These are phyloP conservation scores for Ploettnerulaceae sp. DNA, from an alignment of 2,329 filamentous ascomycete species.

Conservation along the genomic window DNA sequence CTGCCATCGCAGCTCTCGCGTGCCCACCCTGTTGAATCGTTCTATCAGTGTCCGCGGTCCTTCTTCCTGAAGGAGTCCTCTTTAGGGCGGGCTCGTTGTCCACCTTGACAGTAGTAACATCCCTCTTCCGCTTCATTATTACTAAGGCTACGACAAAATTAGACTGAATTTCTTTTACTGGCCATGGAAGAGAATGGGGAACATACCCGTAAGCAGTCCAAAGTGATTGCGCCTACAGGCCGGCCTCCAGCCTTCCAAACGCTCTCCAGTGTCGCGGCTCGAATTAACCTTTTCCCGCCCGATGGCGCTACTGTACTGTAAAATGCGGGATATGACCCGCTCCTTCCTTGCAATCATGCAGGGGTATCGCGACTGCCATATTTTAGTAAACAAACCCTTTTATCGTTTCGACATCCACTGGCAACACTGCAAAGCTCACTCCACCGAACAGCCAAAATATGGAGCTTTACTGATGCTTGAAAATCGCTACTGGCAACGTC, in stretches of 20 bases:
- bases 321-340: constrained; percentile 16
- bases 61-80: constrained; percentile 13
- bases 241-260: constrained; percentile 3
- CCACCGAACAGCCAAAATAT: neutral
- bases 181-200: neutral
- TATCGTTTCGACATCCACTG: neutral
- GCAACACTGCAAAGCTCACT: neutral
- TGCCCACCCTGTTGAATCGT: neutral
- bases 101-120: neutral
- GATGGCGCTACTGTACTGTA: constrained; percentile 13
- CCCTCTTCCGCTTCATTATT: constrained; percentile 23
- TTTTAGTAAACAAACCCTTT: constrained; percentile 25
- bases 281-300: constrained; percentile 20
- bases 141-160: neutral
- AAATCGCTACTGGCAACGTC: neutral
- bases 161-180: neutral
- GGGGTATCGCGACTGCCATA: constrained; percentile 15
- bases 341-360: constrained; percentile 14
- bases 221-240: too few species aligned
- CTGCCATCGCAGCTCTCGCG: neutral
- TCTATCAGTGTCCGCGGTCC: neutral
- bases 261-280: neutral
- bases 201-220: neutral
- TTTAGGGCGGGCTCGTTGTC: constrained; percentile 14
- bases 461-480: neutral